phyloP scores from a whole-genome alignment of 306 rosid genomes.

The Inga oerstediana region DNA sequence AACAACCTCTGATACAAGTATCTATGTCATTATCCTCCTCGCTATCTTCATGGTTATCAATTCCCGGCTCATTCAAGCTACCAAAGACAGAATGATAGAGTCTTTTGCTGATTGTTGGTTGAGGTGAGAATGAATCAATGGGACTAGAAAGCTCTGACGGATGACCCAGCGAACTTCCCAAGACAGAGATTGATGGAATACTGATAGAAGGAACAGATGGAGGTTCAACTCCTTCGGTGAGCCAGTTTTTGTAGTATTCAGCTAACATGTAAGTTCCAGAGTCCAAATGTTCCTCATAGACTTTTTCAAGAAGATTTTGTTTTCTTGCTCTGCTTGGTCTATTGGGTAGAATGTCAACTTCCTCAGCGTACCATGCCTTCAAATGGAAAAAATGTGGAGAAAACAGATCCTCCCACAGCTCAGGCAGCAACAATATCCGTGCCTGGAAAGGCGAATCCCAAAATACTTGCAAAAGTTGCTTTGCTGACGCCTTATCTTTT shows the following conservation, averaged over 20 bases:
- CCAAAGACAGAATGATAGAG: conserved; percentile 67
- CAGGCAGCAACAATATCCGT: conserved; percentile 61
- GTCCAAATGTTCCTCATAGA: conserved; percentile 68
- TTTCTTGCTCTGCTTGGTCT: conserved; percentile 50
- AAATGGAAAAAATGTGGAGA: conserved; percentile 68
- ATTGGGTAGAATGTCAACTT: conserved; percentile 51
- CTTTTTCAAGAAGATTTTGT: conserved; percentile 53
- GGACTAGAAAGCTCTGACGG: conserved; percentile 57
- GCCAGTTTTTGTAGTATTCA: conserved; percentile 86
- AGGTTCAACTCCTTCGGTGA: conserved; percentile 69
- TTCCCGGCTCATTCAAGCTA: conserved; percentile 39
- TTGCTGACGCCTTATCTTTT: conserved; percentile 66
- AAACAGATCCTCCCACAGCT: conserved; percentile 78
- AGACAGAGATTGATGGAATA: conserved; percentile 51
- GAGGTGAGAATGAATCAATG: conserved; percentile 55
- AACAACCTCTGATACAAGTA: conserved; percentile 38
- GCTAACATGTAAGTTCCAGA: conserved; percentile 66
- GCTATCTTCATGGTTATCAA: conserved; percentile 39
- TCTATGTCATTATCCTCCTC: conserved; percentile 42
- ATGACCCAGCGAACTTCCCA: conserved; percentile 44
- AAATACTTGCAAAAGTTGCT: conserved; percentile 85
- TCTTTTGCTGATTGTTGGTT: conserved; percentile 74
- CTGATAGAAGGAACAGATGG: conserved; percentile 64
- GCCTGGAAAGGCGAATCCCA: conserved; percentile 70
- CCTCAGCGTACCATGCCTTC: conserved; percentile 63